Evolutionary conservation across 1,284 basidiomycete species (phyloP).

Genomic region (Moesziomyces parantarcticus): DNA sequence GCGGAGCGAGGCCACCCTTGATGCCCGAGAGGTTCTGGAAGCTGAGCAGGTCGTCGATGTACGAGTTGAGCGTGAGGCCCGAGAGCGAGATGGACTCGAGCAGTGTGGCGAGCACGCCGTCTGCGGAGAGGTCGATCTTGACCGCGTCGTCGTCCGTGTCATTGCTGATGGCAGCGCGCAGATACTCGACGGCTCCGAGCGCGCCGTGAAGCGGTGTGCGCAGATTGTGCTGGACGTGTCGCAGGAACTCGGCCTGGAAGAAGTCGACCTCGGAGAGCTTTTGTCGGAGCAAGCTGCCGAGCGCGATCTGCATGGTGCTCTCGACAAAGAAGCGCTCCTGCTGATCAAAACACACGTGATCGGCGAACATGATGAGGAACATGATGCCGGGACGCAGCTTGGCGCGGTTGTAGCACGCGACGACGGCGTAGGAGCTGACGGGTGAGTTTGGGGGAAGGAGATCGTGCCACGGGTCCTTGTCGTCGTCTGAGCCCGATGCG

Average conservation of each 20-base stretch:
- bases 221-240: slow-evolving; percentile 55
- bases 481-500: neutral
- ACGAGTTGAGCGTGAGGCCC: slow-evolving; percentile 48
- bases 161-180: slow-evolving; percentile 37
- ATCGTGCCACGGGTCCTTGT: slow-evolving; percentile 30
- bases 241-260: slow-evolving; percentile 54
- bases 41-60: slow-evolving; percentile 59
- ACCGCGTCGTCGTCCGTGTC: slow-evolving; percentile 20
- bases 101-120: slow-evolving; percentile 44
- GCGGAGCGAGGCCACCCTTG: slow-evolving; percentile 6
- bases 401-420: slow-evolving; percentile 36
- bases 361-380: slow-evolving; percentile 41
- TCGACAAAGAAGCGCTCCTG: slow-evolving; percentile 48
- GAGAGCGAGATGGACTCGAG: slow-evolving; percentile 54
- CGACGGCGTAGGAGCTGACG: slow-evolving; percentile 33
- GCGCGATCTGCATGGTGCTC: slow-evolving; percentile 23
- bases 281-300: slow-evolving; percentile 45
- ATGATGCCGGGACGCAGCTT: slow-evolving; percentile 42
- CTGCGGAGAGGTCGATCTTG: slow-evolving; percentile 42
- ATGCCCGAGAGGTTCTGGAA: slow-evolving; percentile 52
- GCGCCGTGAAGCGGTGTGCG: slow-evolving; percentile 60
- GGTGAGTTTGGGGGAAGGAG: slow-evolving; percentile 18
- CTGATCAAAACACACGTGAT: slow-evolving; percentile 28
- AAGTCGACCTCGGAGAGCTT: slow-evolving; percentile 46
- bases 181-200: slow-evolving; percentile 53